Conservation (phyloP, 495 filamentous ascomycete genomes). For the Chaetomidium leptoderma region DNA sequence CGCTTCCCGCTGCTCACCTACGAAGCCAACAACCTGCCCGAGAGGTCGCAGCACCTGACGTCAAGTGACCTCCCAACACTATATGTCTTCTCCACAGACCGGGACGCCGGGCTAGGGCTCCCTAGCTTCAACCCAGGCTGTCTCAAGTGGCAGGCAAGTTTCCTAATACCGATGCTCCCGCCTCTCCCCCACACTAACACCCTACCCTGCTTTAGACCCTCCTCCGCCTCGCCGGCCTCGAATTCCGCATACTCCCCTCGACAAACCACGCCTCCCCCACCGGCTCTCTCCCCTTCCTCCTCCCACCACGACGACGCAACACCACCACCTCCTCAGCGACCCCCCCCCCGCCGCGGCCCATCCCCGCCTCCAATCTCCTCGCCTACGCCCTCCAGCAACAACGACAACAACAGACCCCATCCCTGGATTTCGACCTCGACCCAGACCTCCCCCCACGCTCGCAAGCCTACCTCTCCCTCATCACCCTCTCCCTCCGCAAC, state of each 20-base stretch:
- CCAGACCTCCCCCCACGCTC: conserved; percentile 40
- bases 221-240: conserved; percentile 68
- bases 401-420: conserved; percentile 4
- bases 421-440: not conserved
- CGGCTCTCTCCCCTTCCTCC: conserved; percentile 81
- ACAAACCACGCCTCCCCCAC: conserved; percentile 92
- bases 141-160: conserved; percentile 90
- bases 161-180: not conserved
- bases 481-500: conserved; percentile 77
- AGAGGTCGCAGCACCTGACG: conserved; percentile 49
- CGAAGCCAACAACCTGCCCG: conserved; percentile 71
- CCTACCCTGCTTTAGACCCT: conserved; percentile 59
- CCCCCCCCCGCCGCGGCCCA: conserved; percentile 20
- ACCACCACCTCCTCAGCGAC: conserved; percentile 21
- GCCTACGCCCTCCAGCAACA: conserved; percentile 56
- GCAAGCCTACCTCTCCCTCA: conserved; percentile 73
- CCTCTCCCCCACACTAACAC: conserved; percentile 13
- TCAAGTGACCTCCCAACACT: conserved; percentile 56
- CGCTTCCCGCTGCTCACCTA: conserved; percentile 73
- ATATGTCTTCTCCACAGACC: conserved; percentile 70
- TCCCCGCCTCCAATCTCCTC: conserved; percentile 24
- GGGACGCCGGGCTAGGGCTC: conserved; percentile 55
- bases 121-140: conserved; percentile 91
- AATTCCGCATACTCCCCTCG: conserved; percentile 66
- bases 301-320: conserved; percentile 44